phyloP scores from a whole-genome alignment of 768 basidiomycete genomes.

The Dioszegia crocea region DNA sequence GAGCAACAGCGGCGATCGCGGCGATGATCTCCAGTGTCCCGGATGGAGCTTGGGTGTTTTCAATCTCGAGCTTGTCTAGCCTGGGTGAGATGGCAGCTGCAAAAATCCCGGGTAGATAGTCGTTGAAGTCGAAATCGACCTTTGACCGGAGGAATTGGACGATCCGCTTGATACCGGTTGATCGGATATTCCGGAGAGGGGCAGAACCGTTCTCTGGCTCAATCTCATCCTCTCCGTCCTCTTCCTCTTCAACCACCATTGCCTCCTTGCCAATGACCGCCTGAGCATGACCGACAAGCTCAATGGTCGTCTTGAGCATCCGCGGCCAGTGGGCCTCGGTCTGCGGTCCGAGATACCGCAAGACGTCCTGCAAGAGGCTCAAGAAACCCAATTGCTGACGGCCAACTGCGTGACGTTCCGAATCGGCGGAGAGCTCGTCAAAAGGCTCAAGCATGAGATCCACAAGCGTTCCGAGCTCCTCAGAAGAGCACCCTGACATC shows the following conservation, averaged over 20 bases:
- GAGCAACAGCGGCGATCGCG: constrained; percentile 63
- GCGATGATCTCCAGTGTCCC: constrained; percentile 80
- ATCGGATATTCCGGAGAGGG: constrained; percentile 64
- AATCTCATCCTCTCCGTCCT: constrained; percentile 22
- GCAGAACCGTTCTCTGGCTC: constrained; percentile 50
- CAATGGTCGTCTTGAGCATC: constrained; percentile 66
- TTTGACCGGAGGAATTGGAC: constrained; percentile 80
- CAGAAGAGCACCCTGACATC: constrained; percentile 64
- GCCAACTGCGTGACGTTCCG: constrained; percentile 19
- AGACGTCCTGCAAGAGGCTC: constrained; percentile 73
- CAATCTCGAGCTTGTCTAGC: constrained; percentile 64
- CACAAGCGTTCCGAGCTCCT: constrained; percentile 71
- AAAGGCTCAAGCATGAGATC: constrained; percentile 82
- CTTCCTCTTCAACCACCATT: neutral
- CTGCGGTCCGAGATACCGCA: constrained; percentile 74
- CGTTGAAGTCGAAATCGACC: constrained; percentile 67
- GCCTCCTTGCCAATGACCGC: constrained; percentile 50
- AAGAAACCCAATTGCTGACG: constrained; percentile 77
- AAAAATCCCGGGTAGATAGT: constrained; percentile 68
- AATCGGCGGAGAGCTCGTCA: neutral
- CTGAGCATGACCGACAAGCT: constrained; percentile 66
- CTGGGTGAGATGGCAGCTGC: constrained; percentile 74
- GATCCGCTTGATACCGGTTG: constrained; percentile 77
- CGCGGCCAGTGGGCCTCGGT: constrained; percentile 68
- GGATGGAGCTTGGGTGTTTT: constrained; percentile 89